Conservation (phyloP, 2,329 filamentous ascomycete species). For the Pseudocercospora pini-densiflorae region DNA sequence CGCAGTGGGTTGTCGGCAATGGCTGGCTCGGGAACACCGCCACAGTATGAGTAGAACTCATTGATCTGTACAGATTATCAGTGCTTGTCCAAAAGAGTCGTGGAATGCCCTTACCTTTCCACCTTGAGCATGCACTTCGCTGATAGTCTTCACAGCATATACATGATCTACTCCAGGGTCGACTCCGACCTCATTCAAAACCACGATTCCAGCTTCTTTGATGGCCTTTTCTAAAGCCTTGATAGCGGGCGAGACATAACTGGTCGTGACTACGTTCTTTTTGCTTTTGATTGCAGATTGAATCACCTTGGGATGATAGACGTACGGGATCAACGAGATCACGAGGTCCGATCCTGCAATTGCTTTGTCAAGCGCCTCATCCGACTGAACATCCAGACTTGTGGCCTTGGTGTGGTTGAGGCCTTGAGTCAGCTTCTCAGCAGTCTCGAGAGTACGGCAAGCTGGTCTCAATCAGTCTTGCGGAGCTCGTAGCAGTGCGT, state of each 20-base stretch:
- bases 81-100: no score
- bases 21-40: background rate
- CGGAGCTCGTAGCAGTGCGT: background rate
- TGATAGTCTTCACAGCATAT: background rate
- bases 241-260: background rate
- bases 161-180: background rate
- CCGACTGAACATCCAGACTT: background rate
- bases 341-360: background rate
- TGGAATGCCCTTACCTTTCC: background rate
- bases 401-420: background rate
- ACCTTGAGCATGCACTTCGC: background rate
- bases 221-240: background rate
- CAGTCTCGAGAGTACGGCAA: background rate
- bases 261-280: background rate
- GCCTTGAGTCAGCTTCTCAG: background rate
- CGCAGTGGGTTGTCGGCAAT: background rate
- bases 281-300: background rate
- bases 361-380: background rate
- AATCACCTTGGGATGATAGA: background rate
- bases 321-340: background rate
- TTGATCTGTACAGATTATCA: background rate
- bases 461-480: background rate
- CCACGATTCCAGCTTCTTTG: background rate
- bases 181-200: background rate
- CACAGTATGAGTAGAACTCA: background rate